A percentile compares a stretch with the other conserved stretches of the same genome.
Evolutionary conservation across 805 yeast genomes (phyloP).

Genomic region (Wickerhamomyces alni): DNA sequence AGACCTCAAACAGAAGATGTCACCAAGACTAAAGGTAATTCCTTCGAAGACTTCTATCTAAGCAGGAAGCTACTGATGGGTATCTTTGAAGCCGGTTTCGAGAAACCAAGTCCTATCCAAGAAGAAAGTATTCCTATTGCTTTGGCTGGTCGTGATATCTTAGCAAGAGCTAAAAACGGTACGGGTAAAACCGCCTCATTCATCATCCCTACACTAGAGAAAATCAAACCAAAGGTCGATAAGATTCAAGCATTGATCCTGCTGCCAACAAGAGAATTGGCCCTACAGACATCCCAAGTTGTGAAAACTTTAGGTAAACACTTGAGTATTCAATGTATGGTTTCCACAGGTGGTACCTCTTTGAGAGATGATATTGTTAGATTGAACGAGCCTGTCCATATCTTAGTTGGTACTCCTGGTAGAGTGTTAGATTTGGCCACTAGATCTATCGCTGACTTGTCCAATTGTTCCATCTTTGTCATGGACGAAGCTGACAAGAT

Average conservation of each 20-base stretch:
- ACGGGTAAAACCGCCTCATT: slow-evolving; percentile 99
- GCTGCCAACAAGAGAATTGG: slow-evolving; percentile 97
- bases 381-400: slow-evolving; percentile 87
- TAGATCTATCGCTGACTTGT: slow-evolving; percentile 79
- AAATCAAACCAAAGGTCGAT: slow-evolving; percentile 74
- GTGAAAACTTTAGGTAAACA: slow-evolving; percentile 95
- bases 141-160: slow-evolving; percentile 87
- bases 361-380: slow-evolving; percentile 91
- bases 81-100: slow-evolving; percentile 97
- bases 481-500: slow-evolving; percentile 99
- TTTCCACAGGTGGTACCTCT: slow-evolving; percentile 96
- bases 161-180: slow-evolving; percentile 97
- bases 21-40: slow-evolving; percentile 79
- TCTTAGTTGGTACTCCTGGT: slow-evolving; percentile 96
- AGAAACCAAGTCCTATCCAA: slow-evolving; percentile 96
- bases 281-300: slow-evolving; percentile 95
- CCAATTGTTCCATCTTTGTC: slow-evolving; percentile 79
- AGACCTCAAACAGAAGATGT: slow-evolving; percentile 98
- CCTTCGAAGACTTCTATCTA: slow-evolving; percentile 87
- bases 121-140: slow-evolving; percentile 97
- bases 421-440: slow-evolving; percentile 92
- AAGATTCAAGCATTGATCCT: slow-evolving; percentile 88
- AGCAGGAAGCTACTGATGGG: slow-evolving; percentile 96
- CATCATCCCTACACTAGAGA: slow-evolving; percentile 87
- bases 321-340: slow-evolving; percentile 90